These are phyloP conservation scores for Plasmopara halstedii DNA, from an alignment of 352 stramenopile species.

Conservation along the genomic window DNA sequence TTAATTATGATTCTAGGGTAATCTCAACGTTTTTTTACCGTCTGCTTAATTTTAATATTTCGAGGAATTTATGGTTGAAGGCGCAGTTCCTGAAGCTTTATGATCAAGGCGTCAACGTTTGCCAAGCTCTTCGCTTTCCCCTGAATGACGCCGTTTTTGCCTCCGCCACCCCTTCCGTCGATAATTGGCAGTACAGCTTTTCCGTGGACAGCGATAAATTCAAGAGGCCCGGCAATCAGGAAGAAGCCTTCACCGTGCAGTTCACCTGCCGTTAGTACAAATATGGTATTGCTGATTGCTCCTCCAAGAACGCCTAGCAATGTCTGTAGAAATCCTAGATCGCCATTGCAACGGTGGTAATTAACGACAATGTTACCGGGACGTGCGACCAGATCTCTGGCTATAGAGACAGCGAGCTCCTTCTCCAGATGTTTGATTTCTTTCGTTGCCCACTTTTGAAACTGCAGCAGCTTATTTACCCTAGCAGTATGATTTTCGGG, in stretches of 20 bases:
- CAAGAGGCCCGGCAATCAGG: slow-evolving; percentile 47
- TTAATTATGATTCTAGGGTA: too few species aligned
- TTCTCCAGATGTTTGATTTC: slow-evolving; percentile 69
- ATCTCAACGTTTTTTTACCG: too few species aligned
- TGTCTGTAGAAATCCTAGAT: slow-evolving; percentile 64
- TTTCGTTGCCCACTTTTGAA: slow-evolving; percentile 50
- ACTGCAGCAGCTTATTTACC: slow-evolving; percentile 54
- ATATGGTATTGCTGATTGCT: slow-evolving; percentile 26
- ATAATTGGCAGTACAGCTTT: slow-evolving; percentile 50
- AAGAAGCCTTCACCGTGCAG: slow-evolving; percentile 50
- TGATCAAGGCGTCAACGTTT: slow-evolving; percentile 38
- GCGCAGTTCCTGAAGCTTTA: slow-evolving; percentile 36
- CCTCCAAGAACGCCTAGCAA: slow-evolving; percentile 42
- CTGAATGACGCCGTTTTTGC: slow-evolving; percentile 70
- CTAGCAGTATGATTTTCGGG: slow-evolving; percentile 58
- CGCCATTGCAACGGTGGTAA: slow-evolving; percentile 53
- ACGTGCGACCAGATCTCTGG: slow-evolving; percentile 31
- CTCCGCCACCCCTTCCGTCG: slow-evolving; percentile 64
- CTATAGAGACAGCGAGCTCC: slow-evolving; percentile 50
- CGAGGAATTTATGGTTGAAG: slow-evolving; percentile 23
- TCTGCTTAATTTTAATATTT: too few species aligned
- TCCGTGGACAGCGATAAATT: slow-evolving; percentile 49
- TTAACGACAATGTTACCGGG: slow-evolving; percentile 24
- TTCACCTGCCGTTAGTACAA: slow-evolving; percentile 49
- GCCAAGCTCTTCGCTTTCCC: slow-evolving; percentile 60